Evolutionary conservation across 83 land plant species (phyloP), one percentile per base, ranked within the genome.

Genomic region (Diphasiastrum complanatum): DNA sequence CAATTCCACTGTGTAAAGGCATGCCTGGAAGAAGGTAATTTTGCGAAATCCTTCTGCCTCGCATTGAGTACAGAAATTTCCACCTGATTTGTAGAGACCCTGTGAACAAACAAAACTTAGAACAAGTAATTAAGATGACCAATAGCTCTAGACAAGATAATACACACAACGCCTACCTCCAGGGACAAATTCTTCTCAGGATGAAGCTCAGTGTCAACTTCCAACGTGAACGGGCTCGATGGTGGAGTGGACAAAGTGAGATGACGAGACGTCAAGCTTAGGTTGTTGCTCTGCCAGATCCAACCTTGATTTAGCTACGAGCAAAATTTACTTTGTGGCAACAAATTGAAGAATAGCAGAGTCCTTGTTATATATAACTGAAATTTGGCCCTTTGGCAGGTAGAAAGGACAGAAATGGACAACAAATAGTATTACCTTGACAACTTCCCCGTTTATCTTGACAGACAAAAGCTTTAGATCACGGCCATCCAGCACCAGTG

Each of bases 11-110:
- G 33, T 54, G 43, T 40, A 8, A 8, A 38, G n/a, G n/a, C 41
- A 47, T 58, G 82, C 93, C 89, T 91, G 97, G 70, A 81, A 87
- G 48, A 69, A 91, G 29, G 87, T 91, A n/a, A 91, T 91, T 70
- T 85, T 91, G 5, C 97, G 79, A 45, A 91, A 87, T 45, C 97
- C 97, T 65, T 91, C 87, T 45, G 95, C 97, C 76, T 91, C 97
- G 76, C 97, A 91, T 61, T 91, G 97, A 10, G 97, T 91, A 45
- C 97, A 91, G 63, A 87, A 91, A 51, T 82, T 85, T 1, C 85
- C 87, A 47, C 83, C 69, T 45, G 95, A 70, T 63, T 83, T 87
- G 77, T 91, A 91, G 32, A 91, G 80, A 2, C 97, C 97, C 97
- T 88, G 59, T 27, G 8, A 8, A 16, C 43, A 8, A 8, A 16